A percentile compares a stretch with the other conserved stretches of the same genome.
These are phyloP conservation scores for Cyphellophora attinorum DNA, from an alignment of 2,329 filamentous ascomycete genomes.

Conservation along the genomic window DNA sequence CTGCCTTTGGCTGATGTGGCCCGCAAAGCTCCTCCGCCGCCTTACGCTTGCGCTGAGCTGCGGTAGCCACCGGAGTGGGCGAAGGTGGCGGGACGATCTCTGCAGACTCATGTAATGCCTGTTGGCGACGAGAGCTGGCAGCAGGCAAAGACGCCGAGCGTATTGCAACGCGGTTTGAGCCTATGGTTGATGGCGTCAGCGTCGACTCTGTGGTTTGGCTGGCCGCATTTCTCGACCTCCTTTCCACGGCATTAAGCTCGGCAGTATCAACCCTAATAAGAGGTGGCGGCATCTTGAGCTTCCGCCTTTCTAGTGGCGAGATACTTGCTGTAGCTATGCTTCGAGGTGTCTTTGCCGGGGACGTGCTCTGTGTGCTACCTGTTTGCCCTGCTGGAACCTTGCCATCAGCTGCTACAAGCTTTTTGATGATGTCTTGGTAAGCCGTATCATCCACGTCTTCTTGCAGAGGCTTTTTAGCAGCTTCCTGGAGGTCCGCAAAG, in stretches of 20 bases:
- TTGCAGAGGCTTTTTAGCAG: constrained; percentile 48
- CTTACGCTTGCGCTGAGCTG: too few species aligned
- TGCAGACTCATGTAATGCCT: not conserved
- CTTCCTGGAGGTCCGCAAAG: constrained; percentile 59
- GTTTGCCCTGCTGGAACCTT: constrained; percentile 4
- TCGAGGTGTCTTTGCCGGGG: constrained; percentile 1
- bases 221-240: not conserved
- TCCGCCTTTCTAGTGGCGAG: constrained; percentile 1
- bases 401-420: constrained; percentile 46
- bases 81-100: not conserved
- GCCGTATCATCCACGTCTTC: constrained; percentile 53
- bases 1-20: not conserved
- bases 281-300: not conserved
- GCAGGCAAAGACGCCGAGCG: not conserved
- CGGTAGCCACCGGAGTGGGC: not conserved
- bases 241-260: not conserved
- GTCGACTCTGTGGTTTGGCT: not conserved
- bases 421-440: constrained; percentile 50
- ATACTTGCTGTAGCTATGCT: constrained; percentile 2
- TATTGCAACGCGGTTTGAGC: not conserved
- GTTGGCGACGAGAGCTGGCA: too few species aligned
- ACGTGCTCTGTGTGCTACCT: constrained; percentile 3
- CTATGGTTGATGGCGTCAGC: too few species aligned
- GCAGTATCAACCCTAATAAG: not conserved
- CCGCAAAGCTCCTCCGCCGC: not conserved